phyloP scores from a whole-genome alignment of 768 basidiomycete species.

The Mycena floridula region DNA sequence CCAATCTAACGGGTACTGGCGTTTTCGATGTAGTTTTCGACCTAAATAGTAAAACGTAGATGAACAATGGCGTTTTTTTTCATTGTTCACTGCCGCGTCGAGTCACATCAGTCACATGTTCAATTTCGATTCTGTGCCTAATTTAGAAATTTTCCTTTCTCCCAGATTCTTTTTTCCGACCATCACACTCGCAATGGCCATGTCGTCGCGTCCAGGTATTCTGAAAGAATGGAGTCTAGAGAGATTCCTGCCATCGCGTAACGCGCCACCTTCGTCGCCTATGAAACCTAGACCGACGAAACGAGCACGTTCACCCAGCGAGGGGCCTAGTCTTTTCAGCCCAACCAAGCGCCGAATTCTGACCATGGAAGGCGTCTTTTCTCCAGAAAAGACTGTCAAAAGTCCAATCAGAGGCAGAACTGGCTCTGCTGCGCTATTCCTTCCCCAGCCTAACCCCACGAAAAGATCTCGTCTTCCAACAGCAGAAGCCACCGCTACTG shows the following conservation, averaged over 20 bases:
- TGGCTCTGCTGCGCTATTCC: neutral
- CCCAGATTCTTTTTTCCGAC: too few species aligned
- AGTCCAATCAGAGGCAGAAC: conserved; percentile 23
- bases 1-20: conserved; percentile 89
- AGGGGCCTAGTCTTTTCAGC: conserved; percentile 38
- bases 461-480: neutral
- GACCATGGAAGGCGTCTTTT: conserved; percentile 42
- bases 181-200: too few species aligned
- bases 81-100: too few species aligned
- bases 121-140: too few species aligned
- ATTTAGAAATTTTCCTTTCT: conserved; percentile 6
- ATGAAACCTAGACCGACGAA: conserved; percentile 39
- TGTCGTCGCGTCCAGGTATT: conserved; percentile 46
- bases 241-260: conserved; percentile 35
- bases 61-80: neutral
- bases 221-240: conserved; percentile 58
- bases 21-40: conserved; percentile 83
- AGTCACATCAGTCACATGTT: too few species aligned
- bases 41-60: conserved; percentile 13
- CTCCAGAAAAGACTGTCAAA: conserved; percentile 30
- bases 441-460: neutral
- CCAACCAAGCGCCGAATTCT: conserved; percentile 68
- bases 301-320: conserved; percentile 55
- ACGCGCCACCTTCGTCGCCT: conserved; percentile 15
- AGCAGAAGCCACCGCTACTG: neutral